phyloP scores from a whole-genome alignment of 2,329 filamentous ascomycete species.

The Ceratocystiopsis sp. region DNA sequence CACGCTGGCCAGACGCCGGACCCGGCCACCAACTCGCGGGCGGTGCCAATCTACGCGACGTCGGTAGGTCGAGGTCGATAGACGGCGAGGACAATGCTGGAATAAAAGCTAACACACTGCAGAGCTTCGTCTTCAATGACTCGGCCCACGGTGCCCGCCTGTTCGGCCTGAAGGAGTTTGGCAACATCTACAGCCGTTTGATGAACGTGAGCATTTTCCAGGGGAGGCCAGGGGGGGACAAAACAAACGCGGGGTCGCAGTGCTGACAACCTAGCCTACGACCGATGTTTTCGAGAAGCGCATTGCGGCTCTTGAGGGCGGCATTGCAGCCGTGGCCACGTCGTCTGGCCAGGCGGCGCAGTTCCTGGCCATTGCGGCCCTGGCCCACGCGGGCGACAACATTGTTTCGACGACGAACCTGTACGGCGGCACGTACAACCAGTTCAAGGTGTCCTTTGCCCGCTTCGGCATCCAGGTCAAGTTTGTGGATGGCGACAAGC shows the following conservation, averaged over 20 bases:
- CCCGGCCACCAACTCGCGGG: conserved; percentile 65
- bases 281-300: conserved; percentile 94
- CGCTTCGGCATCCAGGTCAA: conserved; percentile 78
- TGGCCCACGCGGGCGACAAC: conserved; percentile 83
- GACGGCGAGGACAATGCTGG: background rate
- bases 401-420: conserved; percentile 81
- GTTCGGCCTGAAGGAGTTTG: conserved; percentile 91
- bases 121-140: conserved; percentile 86
- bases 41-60: conserved; percentile 90
- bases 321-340: conserved; percentile 69
- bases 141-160: conserved; percentile 88
- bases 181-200: conserved; percentile 95
- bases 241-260: background rate
- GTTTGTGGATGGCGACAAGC: conserved; percentile 67
- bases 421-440: conserved; percentile 94
- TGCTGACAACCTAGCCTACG: conserved; percentile 45
- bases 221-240: no score
- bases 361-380: conserved; percentile 71
- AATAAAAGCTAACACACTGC: background rate
- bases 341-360: conserved; percentile 81
- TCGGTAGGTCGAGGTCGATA: conserved; percentile 33
- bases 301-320: conserved; percentile 87
- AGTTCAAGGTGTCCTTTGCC: conserved; percentile 80
- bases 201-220: conserved; percentile 41
- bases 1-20: conserved; percentile 75